Evolutionary conservation across 2,329 filamentous ascomycete genomes (phyloP).

Genomic region (Metarhizium album): DNA sequence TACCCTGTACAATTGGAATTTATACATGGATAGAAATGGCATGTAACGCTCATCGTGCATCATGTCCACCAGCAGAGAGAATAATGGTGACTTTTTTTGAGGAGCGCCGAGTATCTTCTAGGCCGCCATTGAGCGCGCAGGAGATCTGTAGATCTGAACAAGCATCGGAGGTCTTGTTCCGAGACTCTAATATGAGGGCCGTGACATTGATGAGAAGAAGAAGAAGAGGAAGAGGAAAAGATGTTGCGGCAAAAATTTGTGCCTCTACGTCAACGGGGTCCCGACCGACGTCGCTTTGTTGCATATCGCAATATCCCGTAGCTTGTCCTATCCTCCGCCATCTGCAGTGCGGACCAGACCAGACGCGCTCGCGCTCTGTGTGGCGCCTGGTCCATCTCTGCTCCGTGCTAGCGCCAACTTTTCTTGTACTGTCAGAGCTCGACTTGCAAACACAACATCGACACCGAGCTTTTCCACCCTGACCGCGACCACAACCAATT

Average conservation of each 20-base stretch:
- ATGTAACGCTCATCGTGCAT: constrained; percentile 35
- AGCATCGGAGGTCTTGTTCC: constrained; percentile 84
- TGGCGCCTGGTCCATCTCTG: no score
- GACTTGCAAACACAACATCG: constrained; percentile 9
- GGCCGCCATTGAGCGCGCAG: constrained; percentile 96
- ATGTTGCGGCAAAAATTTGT: constrained; percentile 17
- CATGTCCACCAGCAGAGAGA: constrained; percentile 34
- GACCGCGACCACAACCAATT: background rate
- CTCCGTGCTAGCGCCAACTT: constrained; percentile 1
- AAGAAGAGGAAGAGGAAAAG: constrained; percentile 18
- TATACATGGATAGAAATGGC: no score
- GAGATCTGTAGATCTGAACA: constrained; percentile 83
- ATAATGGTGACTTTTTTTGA: constrained; percentile 60
- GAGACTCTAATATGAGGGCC: constrained; percentile 99
- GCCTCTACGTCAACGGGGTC: constrained; percentile 1
- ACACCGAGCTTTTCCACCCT: background rate
- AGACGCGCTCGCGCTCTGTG: no score
- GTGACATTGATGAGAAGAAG: constrained; percentile 59
- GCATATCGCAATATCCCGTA: constrained; percentile 15
- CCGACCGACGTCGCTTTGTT: constrained; percentile 11
- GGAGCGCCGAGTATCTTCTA: constrained; percentile 68
- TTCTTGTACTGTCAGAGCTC: constrained; percentile 1
- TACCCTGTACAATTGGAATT: background rate
- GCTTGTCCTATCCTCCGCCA: background rate
- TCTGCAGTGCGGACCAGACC: no score